Evolutionary conservation across 2,329 filamentous ascomycete genomes (phyloP).

Genomic region (Paracoccidioides lutzii): DNA sequence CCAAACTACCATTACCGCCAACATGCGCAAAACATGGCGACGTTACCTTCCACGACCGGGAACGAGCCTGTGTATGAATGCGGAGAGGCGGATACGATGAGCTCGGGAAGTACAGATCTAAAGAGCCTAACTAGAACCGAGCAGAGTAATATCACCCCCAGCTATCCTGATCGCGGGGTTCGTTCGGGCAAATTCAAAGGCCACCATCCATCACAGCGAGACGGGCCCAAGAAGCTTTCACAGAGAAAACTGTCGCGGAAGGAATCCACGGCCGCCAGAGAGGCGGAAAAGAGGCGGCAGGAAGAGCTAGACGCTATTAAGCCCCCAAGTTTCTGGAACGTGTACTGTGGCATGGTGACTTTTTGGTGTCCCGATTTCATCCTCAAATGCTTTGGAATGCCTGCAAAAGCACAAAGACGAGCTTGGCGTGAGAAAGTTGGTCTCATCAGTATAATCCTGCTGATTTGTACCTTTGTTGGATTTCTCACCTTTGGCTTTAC

Average conservation of each 20-base stretch:
- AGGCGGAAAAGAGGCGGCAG: conserved; percentile 45
- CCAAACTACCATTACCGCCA: conserved; percentile 94
- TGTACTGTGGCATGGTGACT: conserved; percentile 86
- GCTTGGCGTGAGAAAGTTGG: conserved; percentile 99
- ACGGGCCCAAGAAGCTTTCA: conserved; percentile 18
- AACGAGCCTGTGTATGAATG: conserved; percentile 76
- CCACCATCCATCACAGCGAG: conserved; percentile 10
- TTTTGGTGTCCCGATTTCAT: conserved; percentile 88
- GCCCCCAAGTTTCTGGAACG: conserved; percentile 82
- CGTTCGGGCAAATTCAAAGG: conserved; percentile 17
- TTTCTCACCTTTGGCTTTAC: conserved; percentile 97
- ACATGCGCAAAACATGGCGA: conserved; percentile 85
- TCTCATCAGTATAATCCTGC: conserved; percentile 79
- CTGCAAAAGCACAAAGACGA: conserved; percentile 70
- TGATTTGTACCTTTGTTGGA: conserved; percentile 79
- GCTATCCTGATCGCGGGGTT: conserved; percentile 18
- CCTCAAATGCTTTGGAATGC: conserved; percentile 73
- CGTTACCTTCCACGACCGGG: conserved; percentile 80
- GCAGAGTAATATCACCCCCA: conserved; percentile 6
- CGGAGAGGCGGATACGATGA: conserved; percentile 38
- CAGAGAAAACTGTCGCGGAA: conserved; percentile 55
- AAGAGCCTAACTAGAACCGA: conserved; percentile 29
- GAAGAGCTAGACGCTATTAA: conserved; percentile 52
- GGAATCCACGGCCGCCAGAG: conserved; percentile 40
- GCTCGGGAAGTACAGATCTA: conserved; percentile 50